Evolutionary conservation across 352 stramenopile species (phyloP).

Genomic region (Thraustochytrium aureum): DNA sequence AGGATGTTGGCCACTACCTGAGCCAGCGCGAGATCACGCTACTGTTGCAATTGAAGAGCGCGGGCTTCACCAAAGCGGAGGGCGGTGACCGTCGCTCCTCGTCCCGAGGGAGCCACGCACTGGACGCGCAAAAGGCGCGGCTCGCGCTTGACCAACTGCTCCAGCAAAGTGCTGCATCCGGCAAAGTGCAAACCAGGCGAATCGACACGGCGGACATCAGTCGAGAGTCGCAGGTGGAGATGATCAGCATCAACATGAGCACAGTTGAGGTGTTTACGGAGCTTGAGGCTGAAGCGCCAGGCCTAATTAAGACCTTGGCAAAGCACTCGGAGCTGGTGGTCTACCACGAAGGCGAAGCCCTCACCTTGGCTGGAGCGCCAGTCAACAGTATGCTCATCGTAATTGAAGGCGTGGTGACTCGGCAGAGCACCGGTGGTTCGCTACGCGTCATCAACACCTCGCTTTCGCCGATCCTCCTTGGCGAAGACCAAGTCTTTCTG

Average conservation of each 20-base stretch:
- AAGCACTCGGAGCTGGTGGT: slow-evolving; percentile 11
- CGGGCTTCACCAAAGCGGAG: no score
- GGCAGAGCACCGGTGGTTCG: no score
- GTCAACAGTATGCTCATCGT: slow-evolving; percentile 32
- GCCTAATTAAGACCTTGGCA: neutral
- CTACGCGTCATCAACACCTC: no score
- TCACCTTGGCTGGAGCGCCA: neutral
- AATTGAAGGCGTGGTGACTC: slow-evolving; percentile 15
- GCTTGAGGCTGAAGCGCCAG: neutral
- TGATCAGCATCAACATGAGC: neutral
- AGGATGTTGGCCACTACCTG: slow-evolving; percentile 34
- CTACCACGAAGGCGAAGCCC: slow-evolving; percentile 1
- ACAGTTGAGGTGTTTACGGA: slow-evolving; percentile 1
- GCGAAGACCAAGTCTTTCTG: neutral
- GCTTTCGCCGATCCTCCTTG: no score
- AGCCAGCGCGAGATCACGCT: slow-evolving; percentile 14
- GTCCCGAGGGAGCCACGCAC: no score
- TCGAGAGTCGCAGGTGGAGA: neutral
- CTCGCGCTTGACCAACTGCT: no score
- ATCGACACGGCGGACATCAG: slow-evolving; percentile 19
- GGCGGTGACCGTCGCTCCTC: no score
- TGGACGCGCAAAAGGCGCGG: no score
- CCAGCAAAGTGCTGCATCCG: no score
- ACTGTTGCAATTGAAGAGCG: slow-evolving; percentile 16
- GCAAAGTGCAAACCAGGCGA: no score